These are phyloP conservation scores for Paramecium octaurelia DNA, from an alignment of 73 alveolate genomes.

Conservation along the genomic window DNA sequence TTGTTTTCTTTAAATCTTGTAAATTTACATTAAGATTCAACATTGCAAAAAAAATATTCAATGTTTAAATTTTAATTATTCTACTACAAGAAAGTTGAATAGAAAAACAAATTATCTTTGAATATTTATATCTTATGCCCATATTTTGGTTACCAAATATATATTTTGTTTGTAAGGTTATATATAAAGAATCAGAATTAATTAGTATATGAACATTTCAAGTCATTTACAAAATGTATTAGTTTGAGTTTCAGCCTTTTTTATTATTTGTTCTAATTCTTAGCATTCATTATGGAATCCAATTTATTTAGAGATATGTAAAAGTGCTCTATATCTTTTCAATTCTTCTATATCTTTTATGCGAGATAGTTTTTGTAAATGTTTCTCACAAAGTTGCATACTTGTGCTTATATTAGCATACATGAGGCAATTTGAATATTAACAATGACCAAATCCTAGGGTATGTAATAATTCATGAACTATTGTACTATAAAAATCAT, in stretches of 20 bases:
- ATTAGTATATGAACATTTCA: not conserved
- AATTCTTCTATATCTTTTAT: not conserved
- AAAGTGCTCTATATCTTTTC: not conserved
- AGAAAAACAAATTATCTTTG: too few relatives aligned
- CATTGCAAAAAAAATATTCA: too few relatives aligned
- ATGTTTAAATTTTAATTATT: too few relatives aligned
- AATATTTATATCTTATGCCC: too few relatives aligned
- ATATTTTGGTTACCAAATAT: too few relatives aligned
- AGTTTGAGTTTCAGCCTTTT: not conserved
- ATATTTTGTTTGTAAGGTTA: too few relatives aligned
- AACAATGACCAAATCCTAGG: constrained; percentile 54
- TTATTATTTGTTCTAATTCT: not conserved
- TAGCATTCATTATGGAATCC: not conserved
- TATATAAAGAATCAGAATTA: too few relatives aligned
- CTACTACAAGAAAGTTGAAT: too few relatives aligned
- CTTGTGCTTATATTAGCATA: not conserved
- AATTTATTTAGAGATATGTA: not conserved
- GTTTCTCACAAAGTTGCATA: not conserved
- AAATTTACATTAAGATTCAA: too few relatives aligned
- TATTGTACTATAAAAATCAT: constrained; percentile 10
- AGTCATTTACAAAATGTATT: not conserved
- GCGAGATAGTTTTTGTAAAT: not conserved
- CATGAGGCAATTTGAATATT: constrained; percentile 24
- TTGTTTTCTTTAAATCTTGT: too few relatives aligned
- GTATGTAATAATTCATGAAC: constrained; percentile 52